phyloP scores from a whole-genome alignment of 1,284 basidiomycete genomes.

The Pyrrhoderma noxium region DNA sequence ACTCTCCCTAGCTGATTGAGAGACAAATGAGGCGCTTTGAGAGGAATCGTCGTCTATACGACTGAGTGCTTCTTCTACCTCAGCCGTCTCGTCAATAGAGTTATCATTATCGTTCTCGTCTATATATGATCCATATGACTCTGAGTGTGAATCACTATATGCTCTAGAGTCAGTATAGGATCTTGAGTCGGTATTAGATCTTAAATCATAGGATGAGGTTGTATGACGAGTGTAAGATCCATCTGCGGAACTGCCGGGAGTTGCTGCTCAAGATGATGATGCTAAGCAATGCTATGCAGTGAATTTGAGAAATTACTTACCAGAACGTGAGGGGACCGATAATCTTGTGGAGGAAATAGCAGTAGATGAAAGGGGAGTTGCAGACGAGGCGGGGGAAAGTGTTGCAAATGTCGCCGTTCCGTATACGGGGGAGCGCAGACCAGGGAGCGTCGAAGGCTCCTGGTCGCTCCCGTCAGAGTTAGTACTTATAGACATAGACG shows the following conservation, averaged over 20 bases:
- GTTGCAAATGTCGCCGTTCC: slow-evolving; percentile 46
- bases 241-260: slow-evolving; percentile 30
- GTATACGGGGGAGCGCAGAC: slow-evolving; percentile 34
- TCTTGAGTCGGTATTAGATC: slow-evolving; percentile 21
- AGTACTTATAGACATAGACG: slow-evolving; percentile 15
- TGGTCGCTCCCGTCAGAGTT: slow-evolving; percentile 17
- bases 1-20: slow-evolving; percentile 1
- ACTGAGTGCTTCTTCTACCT: slow-evolving; percentile 62
- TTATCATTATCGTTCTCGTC: slow-evolving; percentile 36
- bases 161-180: slow-evolving; percentile 6
- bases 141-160: too few species aligned
- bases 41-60: slow-evolving; percentile 57
- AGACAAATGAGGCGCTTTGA: slow-evolving; percentile 33
- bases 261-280: slow-evolving; percentile 13
- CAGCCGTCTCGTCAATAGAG: slow-evolving; percentile 39
- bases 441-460: slow-evolving; percentile 11
- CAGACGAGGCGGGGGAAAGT: slow-evolving; percentile 35
- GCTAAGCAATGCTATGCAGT: not conserved
- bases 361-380: slow-evolving; percentile 17
- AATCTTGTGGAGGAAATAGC: slow-evolving; percentile 36
- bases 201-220: slow-evolving; percentile 33
- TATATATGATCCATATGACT: slow-evolving; percentile 26
- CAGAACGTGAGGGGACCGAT: slow-evolving; percentile 34
- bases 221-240: slow-evolving; percentile 36
- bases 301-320: slow-evolving; percentile 20